Evolutionary conservation across 2,329 filamentous ascomycete genomes (phyloP), one percentile per base, ranked within the genome.

Genomic region (Colletotrichum destructivum): DNA sequence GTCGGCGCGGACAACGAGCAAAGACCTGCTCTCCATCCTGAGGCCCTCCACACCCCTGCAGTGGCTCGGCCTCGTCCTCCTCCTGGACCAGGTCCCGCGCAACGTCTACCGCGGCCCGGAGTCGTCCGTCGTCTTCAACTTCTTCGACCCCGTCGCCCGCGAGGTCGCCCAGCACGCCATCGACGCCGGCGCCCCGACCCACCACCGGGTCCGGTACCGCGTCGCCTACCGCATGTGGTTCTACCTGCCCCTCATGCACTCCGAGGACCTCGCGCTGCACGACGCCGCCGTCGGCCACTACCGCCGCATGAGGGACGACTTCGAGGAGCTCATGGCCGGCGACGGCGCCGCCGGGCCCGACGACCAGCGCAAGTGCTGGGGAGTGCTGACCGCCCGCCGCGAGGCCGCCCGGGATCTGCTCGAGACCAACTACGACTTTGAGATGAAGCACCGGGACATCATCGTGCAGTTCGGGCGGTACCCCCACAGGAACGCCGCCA

Each of bases 31-130:
- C 44, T 74, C 75, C 7, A 64, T 77, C 16, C 71, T 77, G 0
- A 71, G 76, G 13, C 80, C 79, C 5, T 62, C 73, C 4, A 69
- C 73, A 3, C 76, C 82, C 0, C 63, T 78, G 7, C 81, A 83
- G 73, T 84, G 81, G 79, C 80, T 92, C 2, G 83, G 84, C 55
- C 77, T 92, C 0, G 75, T 90, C 6, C 75, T 92, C 2, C 82
- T 92, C 2, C 84, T 92, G 2, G 91, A 92, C 73, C 90, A 92
- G 76, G 83, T 92, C 52, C 84, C 90, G 0, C 86, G 91, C 2
- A 92, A 92, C 76, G 84, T 88, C 73, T 90, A 87, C 79, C 88
- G 91, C 16, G 85, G 83, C 0, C 80, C 82, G 0, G 79, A 88
- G 31, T 78, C 82, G 0, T 73, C 62, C 2, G 54, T 86, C 2